Percentiles rank a stretch among this genome's conserved stretches.
These are phyloP conservation scores for Infundibulicybe gibba DNA, from an alignment of 768 basidiomycete species.

Conservation along the genomic window DNA sequence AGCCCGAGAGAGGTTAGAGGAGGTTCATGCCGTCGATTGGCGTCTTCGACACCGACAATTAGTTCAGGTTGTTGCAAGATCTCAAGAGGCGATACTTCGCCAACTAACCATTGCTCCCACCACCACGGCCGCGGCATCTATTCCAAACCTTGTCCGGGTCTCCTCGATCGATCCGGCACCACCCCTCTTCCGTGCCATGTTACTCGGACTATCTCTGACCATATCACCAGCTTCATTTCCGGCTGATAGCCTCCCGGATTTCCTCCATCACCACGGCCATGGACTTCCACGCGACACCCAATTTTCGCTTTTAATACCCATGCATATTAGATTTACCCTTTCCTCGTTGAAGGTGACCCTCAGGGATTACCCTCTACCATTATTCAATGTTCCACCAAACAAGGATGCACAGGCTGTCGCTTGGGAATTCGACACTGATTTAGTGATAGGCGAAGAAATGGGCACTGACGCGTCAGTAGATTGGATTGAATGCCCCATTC, in stretches of 20 bases:
- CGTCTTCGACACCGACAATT: conserved; percentile 47
- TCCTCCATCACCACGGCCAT: conserved; percentile 61
- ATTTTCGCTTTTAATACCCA: conserved; percentile 79
- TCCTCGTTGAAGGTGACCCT: conserved; percentile 58
- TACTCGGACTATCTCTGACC: conserved; percentile 56
- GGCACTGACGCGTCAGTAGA: conserved; percentile 62
- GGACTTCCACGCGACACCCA: conserved; percentile 66
- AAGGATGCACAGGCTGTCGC: conserved; percentile 33
- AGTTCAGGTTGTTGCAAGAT: conserved; percentile 41
- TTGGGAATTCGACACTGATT: conserved; percentile 67
- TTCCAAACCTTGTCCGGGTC: conserved; percentile 43
- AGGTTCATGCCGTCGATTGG: conserved; percentile 76
- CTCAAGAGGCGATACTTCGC: conserved; percentile 44
- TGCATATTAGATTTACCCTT: conserved; percentile 72
- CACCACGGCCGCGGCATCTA: conserved; percentile 19
- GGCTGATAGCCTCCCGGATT: conserved; percentile 49
- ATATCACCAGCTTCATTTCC: conserved; percentile 61
- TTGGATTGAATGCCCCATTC: conserved; percentile 67
- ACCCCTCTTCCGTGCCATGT: conserved; percentile 67
- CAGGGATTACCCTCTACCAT: conserved; percentile 86
- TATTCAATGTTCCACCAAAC: conserved; percentile 67
- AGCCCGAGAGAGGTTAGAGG: conserved; percentile 64
- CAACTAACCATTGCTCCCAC: conserved; percentile 33
- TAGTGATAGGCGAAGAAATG: conserved; percentile 88
- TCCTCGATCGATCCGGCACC: conserved; percentile 33